Percentiles rank a stretch among this genome's conserved stretches.
Evolutionary conservation across 345 rosid genomes (phyloP).

Genomic region (Populus ilicifolia): DNA sequence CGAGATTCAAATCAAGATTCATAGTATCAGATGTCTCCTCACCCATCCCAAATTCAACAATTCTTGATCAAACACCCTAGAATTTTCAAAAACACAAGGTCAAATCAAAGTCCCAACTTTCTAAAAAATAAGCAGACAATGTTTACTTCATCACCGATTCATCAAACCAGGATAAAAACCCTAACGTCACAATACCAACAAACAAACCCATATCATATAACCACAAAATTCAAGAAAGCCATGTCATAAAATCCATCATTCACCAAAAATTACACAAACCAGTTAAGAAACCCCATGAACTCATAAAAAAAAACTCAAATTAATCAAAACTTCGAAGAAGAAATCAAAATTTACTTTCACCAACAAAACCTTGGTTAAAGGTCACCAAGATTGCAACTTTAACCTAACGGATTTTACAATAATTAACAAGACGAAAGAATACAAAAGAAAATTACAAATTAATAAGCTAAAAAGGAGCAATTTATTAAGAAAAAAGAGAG

Average conservation of each 20-base stretch:
- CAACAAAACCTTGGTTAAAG: not conserved
- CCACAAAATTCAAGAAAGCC: not conserved
- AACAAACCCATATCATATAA: not conserved
- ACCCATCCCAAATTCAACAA: constrained; percentile 44
- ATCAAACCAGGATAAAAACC: constrained; percentile 8
- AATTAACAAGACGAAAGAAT: not conserved
- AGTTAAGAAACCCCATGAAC: not conserved
- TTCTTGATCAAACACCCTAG: constrained; percentile 18
- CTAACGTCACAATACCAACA: not conserved
- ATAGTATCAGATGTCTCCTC: constrained; percentile 73
- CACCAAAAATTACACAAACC: not conserved
- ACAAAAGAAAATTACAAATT: not conserved
- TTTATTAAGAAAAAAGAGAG: not conserved
- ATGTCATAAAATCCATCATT: not conserved
- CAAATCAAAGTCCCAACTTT: constrained; percentile 1
- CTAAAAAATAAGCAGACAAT: not conserved
- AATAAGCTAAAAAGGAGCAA: not conserved
- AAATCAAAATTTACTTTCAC: not conserved
- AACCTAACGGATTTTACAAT: not conserved
- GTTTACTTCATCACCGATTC: not conserved
- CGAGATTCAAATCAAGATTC: constrained; percentile 96
- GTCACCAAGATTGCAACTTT: not conserved
- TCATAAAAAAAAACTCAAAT: not conserved
- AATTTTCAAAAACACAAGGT: constrained; percentile 1
- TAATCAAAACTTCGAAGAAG: not conserved